Evolutionary conservation across 805 yeast species (phyloP).

Genomic region (Blastobotrys muscicola): DNA sequence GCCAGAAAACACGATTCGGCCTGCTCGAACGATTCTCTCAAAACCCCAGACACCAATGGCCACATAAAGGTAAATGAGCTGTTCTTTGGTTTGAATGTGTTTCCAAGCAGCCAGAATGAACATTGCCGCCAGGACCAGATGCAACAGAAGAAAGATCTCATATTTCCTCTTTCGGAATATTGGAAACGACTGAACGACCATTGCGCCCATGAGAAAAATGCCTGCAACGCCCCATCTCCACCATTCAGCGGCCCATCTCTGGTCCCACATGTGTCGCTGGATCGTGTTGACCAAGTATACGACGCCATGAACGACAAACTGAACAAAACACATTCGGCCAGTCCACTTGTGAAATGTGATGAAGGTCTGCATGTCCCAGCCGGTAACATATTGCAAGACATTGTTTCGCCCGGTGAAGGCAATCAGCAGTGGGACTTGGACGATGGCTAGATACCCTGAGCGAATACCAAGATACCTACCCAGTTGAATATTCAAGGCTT

Average conservation of each 20-base stretch:
- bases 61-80: slow-evolving; percentile 38
- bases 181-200: slow-evolving; percentile 42
- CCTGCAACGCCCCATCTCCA: slow-evolving; percentile 34
- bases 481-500: too few relatives aligned
- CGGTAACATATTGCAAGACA: slow-evolving; percentile 50
- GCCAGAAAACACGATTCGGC: slow-evolving; percentile 52
- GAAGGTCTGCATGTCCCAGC: slow-evolving; percentile 54
- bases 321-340: slow-evolving; percentile 41
- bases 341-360: slow-evolving; percentile 54
- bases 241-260: slow-evolving; percentile 42
- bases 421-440: slow-evolving; percentile 34
- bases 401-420: slow-evolving; percentile 66
- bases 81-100: slow-evolving; percentile 30
- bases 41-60: slow-evolving; percentile 59
- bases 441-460: slow-evolving; percentile 36
- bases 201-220: slow-evolving; percentile 33
- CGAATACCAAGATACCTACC: slow-evolving; percentile 31
- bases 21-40: slow-evolving; percentile 51
- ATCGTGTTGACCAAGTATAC: slow-evolving; percentile 48
- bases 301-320: slow-evolving; percentile 46
- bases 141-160: slow-evolving; percentile 50
- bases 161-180: slow-evolving; percentile 44
- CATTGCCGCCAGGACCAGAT: slow-evolving; percentile 44
- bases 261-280: slow-evolving; percentile 49
- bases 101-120: slow-evolving; percentile 49